phyloP scores from a whole-genome alignment of 106 monocot species.

The Dioscorea zingiberensis region DNA sequence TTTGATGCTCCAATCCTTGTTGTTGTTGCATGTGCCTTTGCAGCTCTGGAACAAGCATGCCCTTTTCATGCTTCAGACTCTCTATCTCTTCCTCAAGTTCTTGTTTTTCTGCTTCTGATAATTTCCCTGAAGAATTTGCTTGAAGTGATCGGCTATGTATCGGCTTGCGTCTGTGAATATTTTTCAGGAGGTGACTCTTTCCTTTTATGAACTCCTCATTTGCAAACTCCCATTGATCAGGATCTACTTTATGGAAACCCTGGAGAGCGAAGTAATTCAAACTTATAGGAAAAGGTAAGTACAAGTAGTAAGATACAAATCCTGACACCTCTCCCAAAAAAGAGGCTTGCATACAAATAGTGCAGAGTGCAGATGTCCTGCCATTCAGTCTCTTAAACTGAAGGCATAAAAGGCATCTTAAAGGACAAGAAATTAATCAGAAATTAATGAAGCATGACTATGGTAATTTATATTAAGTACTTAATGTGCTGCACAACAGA shows the following conservation, averaged over 20 bases:
- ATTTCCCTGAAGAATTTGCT: constrained; percentile 11
- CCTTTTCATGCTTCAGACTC: constrained; percentile 51
- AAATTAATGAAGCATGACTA: no score
- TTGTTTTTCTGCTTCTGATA: constrained; percentile 53
- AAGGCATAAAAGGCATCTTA: no score
- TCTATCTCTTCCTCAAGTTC: constrained; percentile 67
- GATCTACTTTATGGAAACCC: constrained; percentile 84
- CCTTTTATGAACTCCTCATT: constrained; percentile 82
- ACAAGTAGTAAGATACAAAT: no score
- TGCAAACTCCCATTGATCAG: constrained; percentile 77
- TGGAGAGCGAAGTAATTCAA: constrained; percentile 3
- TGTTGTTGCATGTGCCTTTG: constrained; percentile 46
- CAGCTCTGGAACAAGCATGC: constrained; percentile 38
- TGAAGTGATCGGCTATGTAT: constrained; percentile 60
- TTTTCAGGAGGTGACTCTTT: constrained; percentile 52
- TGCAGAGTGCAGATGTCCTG: no score
- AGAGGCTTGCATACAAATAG: no score
- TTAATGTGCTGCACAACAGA: no score
- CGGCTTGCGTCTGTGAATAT: constrained; percentile 76
- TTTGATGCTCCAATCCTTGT: constrained; percentile 39
- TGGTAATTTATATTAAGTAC: no score
- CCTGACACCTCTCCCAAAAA: no score
- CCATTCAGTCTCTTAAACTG: no score
- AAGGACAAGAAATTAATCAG: no score
- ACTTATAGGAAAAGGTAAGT: no score